phyloP scores from a whole-genome alignment of 2,329 filamentous ascomycete genomes.

The Aspergillus piperis region DNA sequence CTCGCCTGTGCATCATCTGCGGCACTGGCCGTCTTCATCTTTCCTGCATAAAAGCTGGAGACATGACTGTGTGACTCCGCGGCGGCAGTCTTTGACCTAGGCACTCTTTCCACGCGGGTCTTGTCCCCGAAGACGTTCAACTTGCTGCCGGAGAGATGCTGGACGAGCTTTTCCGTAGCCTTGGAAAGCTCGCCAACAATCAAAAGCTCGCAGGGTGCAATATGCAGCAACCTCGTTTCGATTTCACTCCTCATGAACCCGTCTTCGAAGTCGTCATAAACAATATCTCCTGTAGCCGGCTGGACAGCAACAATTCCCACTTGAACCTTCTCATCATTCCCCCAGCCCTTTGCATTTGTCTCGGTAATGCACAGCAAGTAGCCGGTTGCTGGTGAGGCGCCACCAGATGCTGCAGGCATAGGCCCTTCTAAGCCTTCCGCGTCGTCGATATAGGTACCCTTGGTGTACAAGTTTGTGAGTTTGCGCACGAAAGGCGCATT shows the following conservation, averaged over 20 bases:
- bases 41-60: slow-evolving; percentile 87
- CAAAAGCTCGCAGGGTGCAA: slow-evolving; percentile 92
- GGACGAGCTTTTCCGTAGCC: slow-evolving; percentile 87
- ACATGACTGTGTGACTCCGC: slow-evolving; percentile 86
- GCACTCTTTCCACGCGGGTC: slow-evolving; percentile 78
- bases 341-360: slow-evolving; percentile 72
- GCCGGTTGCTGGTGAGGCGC: slow-evolving; percentile 65
- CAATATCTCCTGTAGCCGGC: slow-evolving; percentile 90
- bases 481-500: slow-evolving; percentile 90
- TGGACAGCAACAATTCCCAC: slow-evolving; percentile 93
- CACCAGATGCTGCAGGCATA: slow-evolving; percentile 58
- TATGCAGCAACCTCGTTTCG: slow-evolving; percentile 91
- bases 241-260: slow-evolving; percentile 97
- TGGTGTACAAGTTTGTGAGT: slow-evolving; percentile 95
- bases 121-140: slow-evolving; percentile 91
- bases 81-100: slow-evolving; percentile 76
- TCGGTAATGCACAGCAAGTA: slow-evolving; percentile 94
- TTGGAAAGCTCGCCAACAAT: slow-evolving; percentile 89
- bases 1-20: slow-evolving; percentile 59
- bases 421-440: slow-evolving; percentile 71
- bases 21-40: slow-evolving; percentile 64
- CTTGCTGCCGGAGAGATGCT: slow-evolving; percentile 84
- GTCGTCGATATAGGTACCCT: slow-evolving; percentile 96
- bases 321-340: slow-evolving; percentile 89
- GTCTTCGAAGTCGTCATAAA: slow-evolving; percentile 95